phyloP scores from a whole-genome alignment of 2,329 filamentous ascomycete species.

The Aspergillaceae sp. region DNA sequence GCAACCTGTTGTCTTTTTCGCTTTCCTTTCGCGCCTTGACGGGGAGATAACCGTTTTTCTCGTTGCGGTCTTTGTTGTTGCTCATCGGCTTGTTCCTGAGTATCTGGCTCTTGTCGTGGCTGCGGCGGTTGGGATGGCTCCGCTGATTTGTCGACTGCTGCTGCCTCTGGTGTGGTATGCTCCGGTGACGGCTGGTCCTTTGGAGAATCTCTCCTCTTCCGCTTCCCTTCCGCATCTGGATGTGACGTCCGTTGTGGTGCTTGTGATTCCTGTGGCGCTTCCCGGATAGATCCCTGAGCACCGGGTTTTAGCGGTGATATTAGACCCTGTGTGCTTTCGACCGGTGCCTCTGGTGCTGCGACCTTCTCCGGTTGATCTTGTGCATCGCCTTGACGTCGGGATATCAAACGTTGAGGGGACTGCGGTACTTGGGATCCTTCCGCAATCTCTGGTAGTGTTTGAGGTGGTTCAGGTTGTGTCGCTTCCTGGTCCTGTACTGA shows the following conservation, averaged over 20 bases:
- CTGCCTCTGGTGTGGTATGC: not conserved
- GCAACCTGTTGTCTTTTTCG: not conserved
- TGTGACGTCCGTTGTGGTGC: not conserved
- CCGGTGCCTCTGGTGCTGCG: not conserved
- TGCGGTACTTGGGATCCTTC: not conserved
- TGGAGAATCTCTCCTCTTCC: constrained; percentile 3
- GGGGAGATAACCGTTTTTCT: no score
- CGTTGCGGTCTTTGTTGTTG: no score
- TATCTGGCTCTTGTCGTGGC: not conserved
- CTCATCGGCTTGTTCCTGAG: not conserved
- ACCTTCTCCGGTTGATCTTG: not conserved
- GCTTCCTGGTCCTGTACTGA: not conserved
- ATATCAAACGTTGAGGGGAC: not conserved
- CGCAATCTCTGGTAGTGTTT: not conserved
- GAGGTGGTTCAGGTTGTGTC: not conserved
- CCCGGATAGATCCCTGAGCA: not conserved
- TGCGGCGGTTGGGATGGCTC: not conserved
- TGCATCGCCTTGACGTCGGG: not conserved
- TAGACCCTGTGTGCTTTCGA: no score
- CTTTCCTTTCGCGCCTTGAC: no score
- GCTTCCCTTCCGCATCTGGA: constrained; percentile 2
- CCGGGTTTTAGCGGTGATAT: not conserved
- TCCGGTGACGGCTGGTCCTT: not conserved
- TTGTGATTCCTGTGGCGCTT: not conserved
- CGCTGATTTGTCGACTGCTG: not conserved